Evolutionary conservation across 371 early-diverging fungal genomes (phyloP), one percentile per base, ranked within the genome.

Genomic region (Mucor racemosus): DNA sequence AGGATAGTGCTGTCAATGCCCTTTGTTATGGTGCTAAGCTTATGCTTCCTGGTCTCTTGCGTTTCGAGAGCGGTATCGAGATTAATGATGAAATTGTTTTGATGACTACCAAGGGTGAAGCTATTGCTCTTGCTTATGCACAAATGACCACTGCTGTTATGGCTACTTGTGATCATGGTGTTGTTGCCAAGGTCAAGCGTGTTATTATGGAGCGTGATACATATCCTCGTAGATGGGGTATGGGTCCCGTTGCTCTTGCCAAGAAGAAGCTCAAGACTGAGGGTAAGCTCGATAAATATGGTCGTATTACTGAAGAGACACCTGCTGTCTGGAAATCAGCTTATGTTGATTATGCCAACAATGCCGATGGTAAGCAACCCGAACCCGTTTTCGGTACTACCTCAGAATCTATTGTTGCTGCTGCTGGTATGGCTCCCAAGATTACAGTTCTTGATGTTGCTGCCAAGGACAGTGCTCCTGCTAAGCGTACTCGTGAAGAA

Each of bases 161-260:
- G 94, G 94, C 81, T 34, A 84, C 79, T 19, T 84, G 84, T 54
- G 90, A 90, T 63, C 96, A 96, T 77, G 99, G 99, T 54, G 94
- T 98, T 31, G 98, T 99, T 60, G 95, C 97, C 74, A 96, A 97
- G 88, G 97, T 99, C 76, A 99, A 99, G 91, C 92, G 99, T 76
- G 99, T 99, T 54, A 99, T 99, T 69, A 99, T 99, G 99, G 99
- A 99, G 82, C 95, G 99, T 67, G 99, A 97, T 81, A 95, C 99
- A 13, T 99, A 99, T 80, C 98, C 98, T 55, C 91, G 96, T 60
- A 88, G 92, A 65, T 99, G 99, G 99, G 99, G 99, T 35, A 83
- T 98, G 73, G 99, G 99, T 57, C 97, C 98, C 38, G 77, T 84
- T 68, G 99, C 99, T 33, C 82, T 87, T 73, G 92, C 95, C 84